A percentile compares a stretch with the other conserved stretches of the same genome.
Conservation (phyloP, 2,329 filamentous ascomycete species). For the Orbilia blumenaviensis region DNA sequence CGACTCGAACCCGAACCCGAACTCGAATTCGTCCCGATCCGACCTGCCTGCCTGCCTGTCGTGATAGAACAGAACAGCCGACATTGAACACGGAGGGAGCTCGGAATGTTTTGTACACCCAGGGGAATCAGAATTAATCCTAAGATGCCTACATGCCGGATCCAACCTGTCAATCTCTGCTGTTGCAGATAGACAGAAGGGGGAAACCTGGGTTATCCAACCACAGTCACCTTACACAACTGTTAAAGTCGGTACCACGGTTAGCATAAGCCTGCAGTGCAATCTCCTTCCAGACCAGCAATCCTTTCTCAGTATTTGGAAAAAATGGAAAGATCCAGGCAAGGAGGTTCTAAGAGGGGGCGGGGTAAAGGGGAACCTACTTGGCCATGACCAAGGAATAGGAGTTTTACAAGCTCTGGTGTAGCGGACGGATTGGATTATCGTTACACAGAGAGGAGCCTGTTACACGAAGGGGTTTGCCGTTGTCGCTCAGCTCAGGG, state of each 20-base stretch:
- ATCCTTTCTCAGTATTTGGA: too few species aligned
- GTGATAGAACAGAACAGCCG: slow-evolving; percentile 9
- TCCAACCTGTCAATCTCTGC: not conserved
- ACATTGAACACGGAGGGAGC: not conserved
- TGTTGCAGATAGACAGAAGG: not conserved
- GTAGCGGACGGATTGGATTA: not conserved
- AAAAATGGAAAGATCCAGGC: not conserved
- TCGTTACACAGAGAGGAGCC: not conserved
- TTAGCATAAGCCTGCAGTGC: not conserved
- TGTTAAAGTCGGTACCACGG: not conserved
- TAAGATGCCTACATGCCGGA: not conserved
- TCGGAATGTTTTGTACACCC: not conserved
- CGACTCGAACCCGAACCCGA: not conserved
- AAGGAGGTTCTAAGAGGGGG: too few species aligned
- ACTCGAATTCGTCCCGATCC: not conserved
- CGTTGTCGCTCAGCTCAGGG: slow-evolving; percentile 2
- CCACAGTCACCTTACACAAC: slow-evolving; percentile 14
- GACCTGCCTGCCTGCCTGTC: not conserved
- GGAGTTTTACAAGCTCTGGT: not conserved
- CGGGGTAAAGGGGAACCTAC: too few species aligned
- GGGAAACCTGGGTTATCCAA: not conserved
- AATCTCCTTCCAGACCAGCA: too few species aligned
- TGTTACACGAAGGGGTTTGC: not conserved
- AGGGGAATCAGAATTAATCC: not conserved
- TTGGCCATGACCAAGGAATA: too few species aligned